Conservation (phyloP, 176 grass and related monocot genomes). For the Oryza brachyantha region DNA sequence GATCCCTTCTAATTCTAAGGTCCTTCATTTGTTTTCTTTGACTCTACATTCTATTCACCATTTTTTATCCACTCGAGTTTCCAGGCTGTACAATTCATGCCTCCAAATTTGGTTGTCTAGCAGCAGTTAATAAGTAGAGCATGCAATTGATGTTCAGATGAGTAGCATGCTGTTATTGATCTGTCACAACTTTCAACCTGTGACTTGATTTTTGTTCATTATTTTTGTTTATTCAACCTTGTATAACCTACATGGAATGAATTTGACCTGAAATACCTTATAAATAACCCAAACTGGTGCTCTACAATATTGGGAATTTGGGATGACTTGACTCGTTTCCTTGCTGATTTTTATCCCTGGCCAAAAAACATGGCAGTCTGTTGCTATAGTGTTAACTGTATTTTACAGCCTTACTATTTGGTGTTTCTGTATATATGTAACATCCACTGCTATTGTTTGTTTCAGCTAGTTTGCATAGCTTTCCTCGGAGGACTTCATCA, state of each 20-base stretch:
- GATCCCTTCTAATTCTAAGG: neutral
- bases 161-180: neutral
- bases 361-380: neutral
- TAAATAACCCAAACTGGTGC: neutral
- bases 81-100: neutral
- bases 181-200: neutral
- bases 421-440: constrained; percentile 3
- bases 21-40: constrained; percentile 9
- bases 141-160: neutral
- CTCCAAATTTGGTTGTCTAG: neutral
- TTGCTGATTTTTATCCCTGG: neutral
- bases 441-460: constrained; percentile 14
- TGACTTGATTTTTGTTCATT: neutral
- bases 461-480: constrained; percentile 89
- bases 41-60: constrained; percentile 4
- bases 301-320: neutral
- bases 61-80: constrained; percentile 5
- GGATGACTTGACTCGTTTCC: neutral
- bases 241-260: neutral
- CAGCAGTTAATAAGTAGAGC: neutral
- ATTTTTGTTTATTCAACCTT: neutral
- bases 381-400: neutral
- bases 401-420: constrained; percentile 4
- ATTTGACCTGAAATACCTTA: neutral
- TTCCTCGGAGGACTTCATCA: constrained; percentile 68